A percentile compares a stretch with the other conserved stretches of the same genome.
Evolutionary conservation across 108 stramenopile genomes (phyloP).

Genomic region (Nannochloropsis granulata): DNA sequence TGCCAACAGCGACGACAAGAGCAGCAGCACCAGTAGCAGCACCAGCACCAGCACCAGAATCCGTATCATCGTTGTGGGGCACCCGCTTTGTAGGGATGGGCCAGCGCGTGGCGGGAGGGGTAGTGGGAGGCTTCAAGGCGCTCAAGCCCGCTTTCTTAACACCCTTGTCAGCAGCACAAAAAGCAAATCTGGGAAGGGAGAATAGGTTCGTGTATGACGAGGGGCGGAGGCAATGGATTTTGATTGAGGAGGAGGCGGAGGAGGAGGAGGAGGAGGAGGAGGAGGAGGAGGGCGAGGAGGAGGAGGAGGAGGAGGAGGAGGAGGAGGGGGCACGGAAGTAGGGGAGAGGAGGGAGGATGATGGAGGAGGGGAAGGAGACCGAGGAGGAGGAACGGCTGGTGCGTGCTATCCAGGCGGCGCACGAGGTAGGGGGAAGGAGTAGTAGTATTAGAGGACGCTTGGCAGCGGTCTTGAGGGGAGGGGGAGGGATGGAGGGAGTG

Average conservation of each 20-base stretch:
- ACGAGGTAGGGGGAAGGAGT: not conserved
- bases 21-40: no score
- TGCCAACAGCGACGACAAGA: no score
- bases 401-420: not conserved
- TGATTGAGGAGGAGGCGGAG: no score
- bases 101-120: constrained; percentile 4
- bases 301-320: not conserved
- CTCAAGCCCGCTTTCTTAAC: not conserved
- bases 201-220: constrained; percentile 12
- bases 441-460: not conserved
- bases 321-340: no score
- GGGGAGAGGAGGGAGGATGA: no score
- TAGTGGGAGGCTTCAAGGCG: not conserved
- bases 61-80: not conserved
- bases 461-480: not conserved
- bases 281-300: not conserved
- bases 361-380: no score
- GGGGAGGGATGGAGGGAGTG: not conserved
- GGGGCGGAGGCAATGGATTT: constrained; percentile 5
- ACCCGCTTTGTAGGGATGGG: constrained; percentile 1
- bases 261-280: no score
- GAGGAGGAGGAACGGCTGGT: not conserved
- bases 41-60: not conserved
- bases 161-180: not conserved
- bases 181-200: constrained; percentile 14